Evolutionary conservation across 768 basidiomycete genomes (phyloP).

Genomic region (Tubosaeta brunneosetosa): DNA sequence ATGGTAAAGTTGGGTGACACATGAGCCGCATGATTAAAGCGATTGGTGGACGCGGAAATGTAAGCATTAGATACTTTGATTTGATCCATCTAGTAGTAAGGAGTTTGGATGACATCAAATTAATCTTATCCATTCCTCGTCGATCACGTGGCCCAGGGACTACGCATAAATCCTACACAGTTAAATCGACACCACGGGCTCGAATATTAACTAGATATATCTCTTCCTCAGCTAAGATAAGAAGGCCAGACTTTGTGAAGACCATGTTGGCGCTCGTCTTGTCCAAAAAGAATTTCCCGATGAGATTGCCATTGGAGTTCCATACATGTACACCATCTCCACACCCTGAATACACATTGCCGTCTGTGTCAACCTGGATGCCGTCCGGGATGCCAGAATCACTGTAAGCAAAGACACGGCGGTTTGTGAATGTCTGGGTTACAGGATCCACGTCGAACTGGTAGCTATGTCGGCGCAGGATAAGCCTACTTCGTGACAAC

Average conservation of each 20-base stretch:
- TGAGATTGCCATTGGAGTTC: slow-evolving; percentile 48
- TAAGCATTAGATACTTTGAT: slow-evolving; percentile 31
- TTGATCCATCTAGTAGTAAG: slow-evolving; percentile 7
- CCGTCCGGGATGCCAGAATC: slow-evolving; percentile 69
- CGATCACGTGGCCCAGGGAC: slow-evolving; percentile 5
- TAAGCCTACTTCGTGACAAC: not conserved
- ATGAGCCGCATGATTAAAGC: slow-evolving; percentile 39
- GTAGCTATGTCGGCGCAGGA: slow-evolving; percentile 40
- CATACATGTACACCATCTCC: slow-evolving; percentile 69
- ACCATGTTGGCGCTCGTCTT: slow-evolving; percentile 34
- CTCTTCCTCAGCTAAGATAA: slow-evolving; percentile 37
- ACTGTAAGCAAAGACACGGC: slow-evolving; percentile 61
- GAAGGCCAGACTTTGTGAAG: slow-evolving; percentile 38
- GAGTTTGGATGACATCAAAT: not conserved
- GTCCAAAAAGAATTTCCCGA: slow-evolving; percentile 61
- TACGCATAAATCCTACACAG: not conserved
- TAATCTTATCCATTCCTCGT: slow-evolving; percentile 10
- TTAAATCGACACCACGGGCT: slow-evolving; percentile 25
- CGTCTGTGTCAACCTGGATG: slow-evolving; percentile 55
- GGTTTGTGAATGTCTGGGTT: slow-evolving; percentile 51
- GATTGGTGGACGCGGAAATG: slow-evolving; percentile 46
- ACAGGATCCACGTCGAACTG: slow-evolving; percentile 60
- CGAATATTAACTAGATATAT: slow-evolving; percentile 37
- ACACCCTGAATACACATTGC: slow-evolving; percentile 64
- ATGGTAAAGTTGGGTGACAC: slow-evolving; percentile 30